phyloP scores from a whole-genome alignment of 352 stramenopile species.

The Plasmopara muralis region DNA sequence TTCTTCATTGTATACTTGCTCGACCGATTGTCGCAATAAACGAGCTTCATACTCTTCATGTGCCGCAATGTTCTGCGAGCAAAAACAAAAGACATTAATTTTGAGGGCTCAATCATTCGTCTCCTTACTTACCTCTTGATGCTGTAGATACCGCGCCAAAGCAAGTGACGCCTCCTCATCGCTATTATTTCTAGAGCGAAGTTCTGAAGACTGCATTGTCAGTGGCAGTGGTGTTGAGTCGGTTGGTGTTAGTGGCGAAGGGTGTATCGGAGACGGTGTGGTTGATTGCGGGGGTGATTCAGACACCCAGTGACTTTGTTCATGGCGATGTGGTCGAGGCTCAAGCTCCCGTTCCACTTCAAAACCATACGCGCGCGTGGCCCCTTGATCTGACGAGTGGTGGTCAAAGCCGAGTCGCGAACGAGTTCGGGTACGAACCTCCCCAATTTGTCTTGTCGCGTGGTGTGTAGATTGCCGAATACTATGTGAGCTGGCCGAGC shows the following conservation, averaged over 20 bases:
- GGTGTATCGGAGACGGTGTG: constrained; percentile 8
- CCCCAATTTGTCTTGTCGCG: constrained; percentile 11
- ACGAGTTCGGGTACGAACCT: constrained; percentile 13
- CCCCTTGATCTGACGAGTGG: constrained; percentile 22
- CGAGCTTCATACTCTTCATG: constrained; percentile 52
- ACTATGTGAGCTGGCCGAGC: constrained; percentile 11
- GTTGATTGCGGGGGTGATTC: constrained; percentile 13
- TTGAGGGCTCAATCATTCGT: neutral
- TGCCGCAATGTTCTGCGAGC: constrained; percentile 57
- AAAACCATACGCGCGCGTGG: constrained; percentile 22
- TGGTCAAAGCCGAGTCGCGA: constrained; percentile 15
- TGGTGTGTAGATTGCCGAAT: constrained; percentile 14
- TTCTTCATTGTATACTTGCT: constrained; percentile 16
- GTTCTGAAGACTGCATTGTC: constrained; percentile 17
- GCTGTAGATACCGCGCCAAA: constrained; percentile 55
- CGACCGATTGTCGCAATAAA: constrained; percentile 15
- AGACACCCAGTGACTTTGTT: constrained; percentile 18
- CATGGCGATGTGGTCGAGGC: constrained; percentile 20
- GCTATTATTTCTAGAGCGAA: constrained; percentile 14
- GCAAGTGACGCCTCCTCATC: constrained; percentile 66
- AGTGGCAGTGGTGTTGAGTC: constrained; percentile 13
- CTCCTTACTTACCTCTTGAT: constrained; percentile 45
- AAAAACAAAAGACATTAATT: constrained; percentile 6
- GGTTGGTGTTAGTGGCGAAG: constrained; percentile 14
- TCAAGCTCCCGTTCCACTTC: constrained; percentile 26